Base-by-base conservation (phyloP, 208 protist species). In the Leishmania martiniquensis region DNA sequence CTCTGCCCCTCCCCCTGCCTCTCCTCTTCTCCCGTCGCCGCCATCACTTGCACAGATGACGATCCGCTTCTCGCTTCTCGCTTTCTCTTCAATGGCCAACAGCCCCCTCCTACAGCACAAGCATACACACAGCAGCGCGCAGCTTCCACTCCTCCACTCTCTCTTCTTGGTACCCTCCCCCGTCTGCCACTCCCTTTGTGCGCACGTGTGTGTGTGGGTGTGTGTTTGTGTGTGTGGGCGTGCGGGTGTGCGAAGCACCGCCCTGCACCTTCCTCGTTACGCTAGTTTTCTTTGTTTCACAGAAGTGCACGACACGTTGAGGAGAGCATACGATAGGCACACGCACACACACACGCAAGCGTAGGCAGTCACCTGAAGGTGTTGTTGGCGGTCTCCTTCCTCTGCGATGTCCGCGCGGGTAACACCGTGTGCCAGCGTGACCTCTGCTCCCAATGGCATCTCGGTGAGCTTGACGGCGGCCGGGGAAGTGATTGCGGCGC, bases 401-500 rank as follows among this genome's bases (percentile, higher is more conserved):
- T 29, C 47, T 57, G 32, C 29, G 32, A 49, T 60, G 70, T 74
- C 51, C n/a, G 70, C 37, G 29, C 70, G 20, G 2, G 39, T 22
- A 29, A 29, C 49, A 45, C 9, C 70, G 37, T 29, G 3, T 22
- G 20, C 37, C 20, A 12, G 52, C 32, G 52, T n/a, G 70, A 25
- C 70, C 34, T 62, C 20, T 42, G 37, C 44, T 32, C 7, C 34
- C 20, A 62, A 47, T 74, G 69, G 17, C 37, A 45, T 9, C 20
- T 74, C 52, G 6, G 52, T 75, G 51, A 45, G 47, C 37, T 42
- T 42, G 20, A 37, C 66, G 4, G 68, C 62, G n/a, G 37, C 77
- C 37, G 51, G 67, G 37, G 51, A 10, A 12, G 37, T 17, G 49
- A 67, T 69, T 13, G 71, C 68, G 7, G 68, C 34, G 7, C 12